Evolutionary conservation across 2,329 filamentous ascomycete species (phyloP).

Genomic region (Verticillium tricorpus): DNA sequence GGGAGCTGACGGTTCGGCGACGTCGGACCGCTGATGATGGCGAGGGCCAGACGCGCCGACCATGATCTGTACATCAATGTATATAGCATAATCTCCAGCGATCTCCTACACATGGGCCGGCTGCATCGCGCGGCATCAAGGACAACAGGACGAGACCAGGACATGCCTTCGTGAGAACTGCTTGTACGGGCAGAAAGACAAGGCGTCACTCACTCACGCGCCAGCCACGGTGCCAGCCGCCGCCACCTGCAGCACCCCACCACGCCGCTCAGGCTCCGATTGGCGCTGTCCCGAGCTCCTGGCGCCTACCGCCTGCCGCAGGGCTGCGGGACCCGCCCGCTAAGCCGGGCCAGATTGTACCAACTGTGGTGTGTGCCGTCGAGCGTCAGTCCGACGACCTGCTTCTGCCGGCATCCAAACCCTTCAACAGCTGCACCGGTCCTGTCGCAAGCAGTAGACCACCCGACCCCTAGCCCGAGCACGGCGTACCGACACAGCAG

Average conservation of each 20-base stretch:
- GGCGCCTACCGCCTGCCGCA: neutral
- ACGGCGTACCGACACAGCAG: neutral
- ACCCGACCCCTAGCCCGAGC: neutral
- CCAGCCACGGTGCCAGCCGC: neutral
- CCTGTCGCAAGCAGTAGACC: neutral
- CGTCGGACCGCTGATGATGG: neutral
- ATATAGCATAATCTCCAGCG: neutral
- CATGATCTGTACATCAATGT: neutral
- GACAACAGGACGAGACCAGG: too few species aligned
- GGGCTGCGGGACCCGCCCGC: neutral
- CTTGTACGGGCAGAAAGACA: too few species aligned
- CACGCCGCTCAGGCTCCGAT: neutral
- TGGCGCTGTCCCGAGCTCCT: neutral
- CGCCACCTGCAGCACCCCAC: neutral
- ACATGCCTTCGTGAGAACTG: too few species aligned
- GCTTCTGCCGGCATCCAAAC: neutral
- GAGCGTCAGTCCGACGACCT: neutral
- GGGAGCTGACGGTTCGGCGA: constrained; percentile 14
- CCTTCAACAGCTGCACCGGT: neutral
- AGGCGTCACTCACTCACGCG: too few species aligned
- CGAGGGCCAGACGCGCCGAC: too few species aligned
- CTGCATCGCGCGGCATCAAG: too few species aligned
- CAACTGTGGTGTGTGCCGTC: neutral
- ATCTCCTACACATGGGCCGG: neutral
- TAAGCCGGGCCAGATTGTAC: neutral